Percentiles rank a stretch among this genome's conserved stretches.
Conservation (phyloP, 2,329 filamentous ascomycete species). For the Alternaria brassicae region DNA sequence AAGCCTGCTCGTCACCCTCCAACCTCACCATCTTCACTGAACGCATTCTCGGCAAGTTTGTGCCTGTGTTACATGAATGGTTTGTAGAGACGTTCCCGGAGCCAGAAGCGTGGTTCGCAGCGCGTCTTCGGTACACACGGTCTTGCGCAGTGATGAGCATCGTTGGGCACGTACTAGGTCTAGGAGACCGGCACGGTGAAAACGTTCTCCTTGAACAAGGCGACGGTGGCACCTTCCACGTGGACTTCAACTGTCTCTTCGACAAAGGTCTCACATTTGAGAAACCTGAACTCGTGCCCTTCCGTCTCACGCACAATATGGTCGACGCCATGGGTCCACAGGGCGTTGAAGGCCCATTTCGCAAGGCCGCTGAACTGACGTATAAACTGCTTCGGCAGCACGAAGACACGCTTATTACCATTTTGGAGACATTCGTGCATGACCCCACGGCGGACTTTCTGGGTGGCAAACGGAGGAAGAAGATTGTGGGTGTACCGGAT, state of each 20-base stretch:
- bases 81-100: conserved; percentile 95
- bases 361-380: conserved; percentile 88
- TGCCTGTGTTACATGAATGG: conserved; percentile 88
- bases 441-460: conserved; percentile 95
- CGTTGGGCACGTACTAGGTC: conserved; percentile 89
- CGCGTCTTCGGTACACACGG: conserved; percentile 86
- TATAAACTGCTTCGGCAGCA: conserved; percentile 84
- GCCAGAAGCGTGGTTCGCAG: conserved; percentile 89
- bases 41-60: conserved; percentile 72
- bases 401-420: conserved; percentile 95
- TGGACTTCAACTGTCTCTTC: conserved; percentile 99
- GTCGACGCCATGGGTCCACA: conserved; percentile 95
- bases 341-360: conserved; percentile 89
- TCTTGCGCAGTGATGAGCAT: conserved; percentile 99
- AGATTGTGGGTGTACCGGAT: conserved; percentile 64
- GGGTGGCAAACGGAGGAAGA: conserved; percentile 68
- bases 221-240: conserved; percentile 92
- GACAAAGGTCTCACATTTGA: conserved; percentile 96
- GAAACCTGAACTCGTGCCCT: conserved; percentile 93
- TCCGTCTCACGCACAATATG: conserved; percentile 98
- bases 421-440: conserved; percentile 95
- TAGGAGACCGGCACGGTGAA: conserved; percentile 95
- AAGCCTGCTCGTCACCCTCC: conserved; percentile 67
- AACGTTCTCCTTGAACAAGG: conserved; percentile 95
- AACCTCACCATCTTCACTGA: conserved; percentile 77